Percentiles rank a stretch among this genome's conserved stretches.
Conservation (phyloP, 306 rosid genomes). For the Acacia confusa region DNA sequence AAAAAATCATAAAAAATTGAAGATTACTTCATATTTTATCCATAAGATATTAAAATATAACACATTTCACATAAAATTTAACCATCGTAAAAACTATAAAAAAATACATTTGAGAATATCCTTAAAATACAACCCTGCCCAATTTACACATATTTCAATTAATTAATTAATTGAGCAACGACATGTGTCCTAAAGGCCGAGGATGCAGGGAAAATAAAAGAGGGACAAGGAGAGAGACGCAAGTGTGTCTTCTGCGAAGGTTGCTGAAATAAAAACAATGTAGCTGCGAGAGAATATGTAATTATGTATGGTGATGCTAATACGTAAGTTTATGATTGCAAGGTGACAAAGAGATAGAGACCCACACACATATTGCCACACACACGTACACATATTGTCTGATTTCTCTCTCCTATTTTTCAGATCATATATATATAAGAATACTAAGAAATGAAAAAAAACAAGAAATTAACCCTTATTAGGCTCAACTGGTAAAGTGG, state of each 20-base stretch:
- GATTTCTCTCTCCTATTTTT: neutral
- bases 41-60: too few relatives aligned
- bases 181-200: neutral
- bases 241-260: slow-evolving; percentile 31
- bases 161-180: neutral
- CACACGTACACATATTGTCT: neutral
- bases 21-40: too few relatives aligned
- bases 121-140: too few relatives aligned
- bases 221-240: slow-evolving; percentile 24
- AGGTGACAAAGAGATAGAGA: slow-evolving; percentile 11
- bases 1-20: too few relatives aligned
- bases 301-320: neutral
- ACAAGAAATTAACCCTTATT: too few relatives aligned
- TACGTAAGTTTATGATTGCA: slow-evolving; percentile 32
- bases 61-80: too few relatives aligned
- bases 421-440: neutral
- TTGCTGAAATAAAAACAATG: slow-evolving; percentile 27
- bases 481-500: too few relatives aligned
- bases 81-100: too few relatives aligned
- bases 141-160: neutral
- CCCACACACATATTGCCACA: neutral
- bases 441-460: neutral
- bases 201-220: neutral
- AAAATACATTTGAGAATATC: too few relatives aligned
- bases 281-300: slow-evolving; percentile 26